Evolutionary conservation across 108 stramenopile genomes (phyloP).

Genomic region (Aurantiochytrium sp.): DNA sequence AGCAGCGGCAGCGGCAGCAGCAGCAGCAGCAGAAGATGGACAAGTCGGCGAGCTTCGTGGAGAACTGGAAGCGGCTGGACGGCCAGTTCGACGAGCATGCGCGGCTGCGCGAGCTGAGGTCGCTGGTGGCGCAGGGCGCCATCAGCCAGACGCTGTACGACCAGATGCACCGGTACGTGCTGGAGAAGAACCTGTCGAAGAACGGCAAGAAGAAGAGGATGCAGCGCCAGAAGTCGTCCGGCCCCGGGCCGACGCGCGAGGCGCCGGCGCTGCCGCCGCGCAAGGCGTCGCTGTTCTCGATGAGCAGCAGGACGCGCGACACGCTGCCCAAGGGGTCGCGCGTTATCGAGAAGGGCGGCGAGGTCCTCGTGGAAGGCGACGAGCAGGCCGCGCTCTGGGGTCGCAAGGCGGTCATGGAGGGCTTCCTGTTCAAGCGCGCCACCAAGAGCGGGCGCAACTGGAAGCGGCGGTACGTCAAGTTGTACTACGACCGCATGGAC

Average conservation of each 20-base stretch:
- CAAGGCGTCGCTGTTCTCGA: too few species aligned
- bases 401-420: slow-evolving; percentile 15
- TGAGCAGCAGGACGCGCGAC: too few species aligned
- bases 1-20: too few species aligned
- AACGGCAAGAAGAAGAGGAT: neutral
- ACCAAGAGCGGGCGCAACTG: neutral
- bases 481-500: neutral
- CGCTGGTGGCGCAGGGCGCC: slow-evolving; percentile 6
- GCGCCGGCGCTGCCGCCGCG: too few species aligned
- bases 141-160: neutral
- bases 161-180: slow-evolving; percentile 5
- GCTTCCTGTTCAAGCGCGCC: slow-evolving; percentile 1
- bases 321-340: neutral
- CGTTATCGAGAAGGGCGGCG: neutral
- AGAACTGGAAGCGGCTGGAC: slow-evolving; percentile 18
- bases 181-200: neutral
- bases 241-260: too few species aligned
- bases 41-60: neutral
- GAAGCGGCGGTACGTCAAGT: neutral
- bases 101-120: neutral
- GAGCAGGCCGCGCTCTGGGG: neutral
- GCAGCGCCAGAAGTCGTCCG: too few species aligned
- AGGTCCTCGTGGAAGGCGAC: neutral
- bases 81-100: neutral
- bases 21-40: too few species aligned